Base-by-base conservation (phyloP, 1,284 basidiomycete species). In the Ganoderma boninense region DNA sequence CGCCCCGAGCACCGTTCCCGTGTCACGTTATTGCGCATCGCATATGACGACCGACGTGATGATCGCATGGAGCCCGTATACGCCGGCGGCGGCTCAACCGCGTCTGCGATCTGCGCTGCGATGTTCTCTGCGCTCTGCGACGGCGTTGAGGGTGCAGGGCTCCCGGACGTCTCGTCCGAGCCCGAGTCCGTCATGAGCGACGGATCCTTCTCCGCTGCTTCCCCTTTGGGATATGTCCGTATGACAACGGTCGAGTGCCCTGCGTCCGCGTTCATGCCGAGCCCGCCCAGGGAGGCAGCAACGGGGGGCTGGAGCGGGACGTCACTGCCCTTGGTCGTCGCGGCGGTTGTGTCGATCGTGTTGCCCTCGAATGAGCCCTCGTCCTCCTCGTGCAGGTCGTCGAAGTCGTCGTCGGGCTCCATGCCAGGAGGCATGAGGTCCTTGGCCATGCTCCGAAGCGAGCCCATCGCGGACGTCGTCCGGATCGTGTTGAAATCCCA, bases 401-500 rank as follows among this genome's bases (percentile, higher is more conserved):
- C 88, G 32, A 86, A 84, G 57, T 83, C 83, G 63, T 88, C 81
- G 64, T 86, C 85, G 16, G 82, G 82, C 29, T 86, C 85, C 84
- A 88, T 88, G 43, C 85, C 89, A 20, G 84, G 81, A n/a, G 86
- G 87, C 80, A 88, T 84, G 13, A 92, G 81, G 75, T 92, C 92
- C 74, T 86, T 89, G 7, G 89, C 85, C 84, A 90, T 90, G 71
- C 86, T 91, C 69, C 87, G 87, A 79, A 90, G 89, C 2, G 92
- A 91, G 62, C 92, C 92, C 89, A 94, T 90, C 20, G 89, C 89
- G 35, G 90, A 88, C 14, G 90, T 86, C 43, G 91, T 89, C 73
- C 89, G 91, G 75, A 97, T 85, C 1, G 96, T 98, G 75, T 98
- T 96, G 81, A 98, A 99, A 80, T 95, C 95, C 97, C 97, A 98